These are phyloP conservation scores for Verticillium longisporum DNA, from an alignment of 2,329 filamentous ascomycete species.

Conservation along the genomic window DNA sequence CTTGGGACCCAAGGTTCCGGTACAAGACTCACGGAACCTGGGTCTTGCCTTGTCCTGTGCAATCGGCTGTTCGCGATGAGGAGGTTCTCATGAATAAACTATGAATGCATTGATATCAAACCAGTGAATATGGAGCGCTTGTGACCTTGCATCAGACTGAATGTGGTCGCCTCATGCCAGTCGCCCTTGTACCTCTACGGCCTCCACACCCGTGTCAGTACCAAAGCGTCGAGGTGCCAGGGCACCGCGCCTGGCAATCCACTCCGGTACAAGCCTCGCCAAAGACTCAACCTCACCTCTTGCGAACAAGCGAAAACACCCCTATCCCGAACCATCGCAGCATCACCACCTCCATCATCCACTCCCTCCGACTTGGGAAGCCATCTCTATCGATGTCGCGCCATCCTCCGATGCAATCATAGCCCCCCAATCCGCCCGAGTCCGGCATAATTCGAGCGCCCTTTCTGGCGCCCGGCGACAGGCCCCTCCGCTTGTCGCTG, in stretches of 20 bases:
- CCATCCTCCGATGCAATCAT: constrained; percentile 43
- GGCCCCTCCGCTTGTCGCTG: constrained; percentile 35
- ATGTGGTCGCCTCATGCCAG: neutral
- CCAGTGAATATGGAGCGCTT: no score
- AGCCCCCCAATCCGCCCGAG: constrained; percentile 37
- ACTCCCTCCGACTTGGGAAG: constrained; percentile 27
- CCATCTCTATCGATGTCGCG: constrained; percentile 48
- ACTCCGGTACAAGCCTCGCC: constrained; percentile 22
- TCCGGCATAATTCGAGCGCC: constrained; percentile 44
- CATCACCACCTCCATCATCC: constrained; percentile 33
- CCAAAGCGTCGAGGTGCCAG: neutral
- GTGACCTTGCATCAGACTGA: neutral
- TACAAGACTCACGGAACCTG: neutral
- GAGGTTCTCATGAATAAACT: no score
- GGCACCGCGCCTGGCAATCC: neutral
- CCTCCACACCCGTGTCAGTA: neutral
- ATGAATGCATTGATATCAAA: no score
- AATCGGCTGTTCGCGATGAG: neutral
- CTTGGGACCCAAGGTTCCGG: neutral
- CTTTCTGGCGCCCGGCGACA: constrained; percentile 50
- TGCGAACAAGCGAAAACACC: constrained; percentile 43
- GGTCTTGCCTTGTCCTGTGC: neutral
- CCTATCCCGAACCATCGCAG: constrained; percentile 44
- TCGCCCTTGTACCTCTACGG: neutral
- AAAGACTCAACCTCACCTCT: constrained; percentile 51